A percentile compares a stretch with the other conserved stretches of the same genome.
phyloP scores from a whole-genome alignment of 352 stramenopile species.

The Phytophthora gonapodyides region DNA sequence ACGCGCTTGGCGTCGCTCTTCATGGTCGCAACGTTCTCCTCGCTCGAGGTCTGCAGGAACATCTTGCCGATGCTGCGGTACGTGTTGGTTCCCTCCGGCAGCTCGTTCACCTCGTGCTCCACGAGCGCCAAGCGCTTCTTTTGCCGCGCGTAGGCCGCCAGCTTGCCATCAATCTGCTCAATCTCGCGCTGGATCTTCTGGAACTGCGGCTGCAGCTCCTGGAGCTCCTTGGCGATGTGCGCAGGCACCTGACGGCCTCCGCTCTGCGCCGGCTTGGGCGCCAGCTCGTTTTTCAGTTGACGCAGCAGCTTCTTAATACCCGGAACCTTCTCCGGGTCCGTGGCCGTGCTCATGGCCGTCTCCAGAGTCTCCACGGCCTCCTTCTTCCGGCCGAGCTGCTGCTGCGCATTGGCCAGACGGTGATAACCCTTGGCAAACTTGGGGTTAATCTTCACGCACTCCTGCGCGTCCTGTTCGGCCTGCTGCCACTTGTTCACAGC shows the following conservation, averaged over 20 bases:
- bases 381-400: slow-evolving; percentile 69
- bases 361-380: slow-evolving; percentile 52
- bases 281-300: slow-evolving; percentile 62
- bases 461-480: slow-evolving; percentile 70
- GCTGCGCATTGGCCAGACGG: slow-evolving; percentile 79
- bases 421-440: slow-evolving; percentile 83
- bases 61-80: slow-evolving; percentile 87
- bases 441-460: slow-evolving; percentile 74
- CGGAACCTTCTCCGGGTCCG: slow-evolving; percentile 58
- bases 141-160: slow-evolving; percentile 58
- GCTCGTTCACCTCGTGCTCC: slow-evolving; percentile 67
- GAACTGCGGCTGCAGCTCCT: slow-evolving; percentile 84
- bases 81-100: slow-evolving; percentile 64
- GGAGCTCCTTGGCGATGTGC: slow-evolving; percentile 75
- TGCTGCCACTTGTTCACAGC: slow-evolving; percentile 71
- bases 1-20: slow-evolving; percentile 62
- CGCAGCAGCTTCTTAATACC: slow-evolving; percentile 80
- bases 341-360: slow-evolving; percentile 4
- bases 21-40: slow-evolving; percentile 62
- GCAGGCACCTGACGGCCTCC: slow-evolving; percentile 54
- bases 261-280: slow-evolving; percentile 19
- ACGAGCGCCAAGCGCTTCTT: slow-evolving; percentile 81
- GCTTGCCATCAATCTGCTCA: slow-evolving; percentile 79
- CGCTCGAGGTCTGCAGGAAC: slow-evolving; percentile 66
- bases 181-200: slow-evolving; percentile 77